Conservation (phyloP, 768 basidiomycete genomes). For the Candolleomyces efflorescens region DNA sequence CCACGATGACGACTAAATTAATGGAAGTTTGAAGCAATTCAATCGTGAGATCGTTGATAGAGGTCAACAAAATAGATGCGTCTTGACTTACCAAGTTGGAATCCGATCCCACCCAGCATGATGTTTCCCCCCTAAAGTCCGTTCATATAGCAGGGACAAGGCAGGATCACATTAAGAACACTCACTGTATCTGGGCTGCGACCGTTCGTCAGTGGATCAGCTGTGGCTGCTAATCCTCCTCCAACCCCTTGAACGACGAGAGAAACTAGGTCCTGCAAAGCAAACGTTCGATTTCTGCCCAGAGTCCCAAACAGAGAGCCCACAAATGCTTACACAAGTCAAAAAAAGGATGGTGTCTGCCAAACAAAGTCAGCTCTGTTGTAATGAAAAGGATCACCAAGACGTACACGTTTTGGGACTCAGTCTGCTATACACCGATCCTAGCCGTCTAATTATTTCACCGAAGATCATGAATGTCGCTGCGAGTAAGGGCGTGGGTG, state of each 20-base stretch:
- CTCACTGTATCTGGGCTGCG: too few relatives aligned
- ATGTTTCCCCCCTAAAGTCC: conserved; percentile 21
- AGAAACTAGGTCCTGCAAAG: conserved; percentile 41
- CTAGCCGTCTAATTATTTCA: conserved; percentile 25
- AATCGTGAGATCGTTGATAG: not conserved
- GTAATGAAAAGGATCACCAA: conserved; percentile 7
- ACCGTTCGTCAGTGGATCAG: conserved; percentile 15
- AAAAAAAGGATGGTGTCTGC: too few relatives aligned
- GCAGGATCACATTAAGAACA: too few relatives aligned
- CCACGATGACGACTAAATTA: conserved; percentile 35
- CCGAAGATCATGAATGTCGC: conserved; percentile 39
- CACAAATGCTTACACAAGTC: too few relatives aligned
- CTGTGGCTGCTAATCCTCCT: conserved; percentile 49
- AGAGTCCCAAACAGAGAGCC: too few relatives aligned
- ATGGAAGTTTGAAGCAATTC: too few relatives aligned
- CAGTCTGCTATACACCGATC: conserved; percentile 34
- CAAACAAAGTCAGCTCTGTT: too few relatives aligned
- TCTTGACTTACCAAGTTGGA: conserved; percentile 32
- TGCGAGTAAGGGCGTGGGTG: conserved; percentile 38
- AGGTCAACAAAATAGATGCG: not conserved
- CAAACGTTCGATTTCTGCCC: not conserved
- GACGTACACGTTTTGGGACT: conserved; percentile 12
- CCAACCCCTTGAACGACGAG: conserved; percentile 64
- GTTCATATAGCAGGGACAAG: not conserved
- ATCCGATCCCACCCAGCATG: conserved; percentile 46